Conservation (phyloP, 345 rosid genomes). For the Salix arbutifolia region DNA sequence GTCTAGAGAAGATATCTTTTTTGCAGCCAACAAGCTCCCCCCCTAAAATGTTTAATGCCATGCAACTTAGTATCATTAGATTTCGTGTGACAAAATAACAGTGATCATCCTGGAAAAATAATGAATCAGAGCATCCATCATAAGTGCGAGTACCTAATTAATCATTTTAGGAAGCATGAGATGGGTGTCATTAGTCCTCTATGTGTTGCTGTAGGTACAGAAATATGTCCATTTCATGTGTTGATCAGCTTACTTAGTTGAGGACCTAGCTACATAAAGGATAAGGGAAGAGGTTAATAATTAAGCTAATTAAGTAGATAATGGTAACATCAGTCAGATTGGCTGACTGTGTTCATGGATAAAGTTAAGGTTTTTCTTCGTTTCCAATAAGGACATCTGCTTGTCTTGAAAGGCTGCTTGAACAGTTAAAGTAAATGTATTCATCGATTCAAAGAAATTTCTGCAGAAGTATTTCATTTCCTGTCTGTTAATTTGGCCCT, state of each 20-base stretch:
- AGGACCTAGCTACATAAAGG: background rate
- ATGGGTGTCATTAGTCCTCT: background rate
- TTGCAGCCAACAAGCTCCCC: too few relatives aligned
- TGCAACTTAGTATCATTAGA: too few relatives aligned
- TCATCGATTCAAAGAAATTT: background rate
- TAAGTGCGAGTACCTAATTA: background rate
- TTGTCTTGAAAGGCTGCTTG: constrained; percentile 3
- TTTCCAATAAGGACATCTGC: background rate
- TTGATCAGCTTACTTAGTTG: background rate
- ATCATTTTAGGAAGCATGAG: background rate
- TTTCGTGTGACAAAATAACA: too few relatives aligned
- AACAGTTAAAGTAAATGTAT: background rate
- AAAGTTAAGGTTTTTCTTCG: background rate
- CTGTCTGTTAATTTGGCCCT: too few relatives aligned
- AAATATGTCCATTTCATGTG: background rate
- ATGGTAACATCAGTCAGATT: constrained; percentile 6
- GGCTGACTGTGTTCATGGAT: background rate
- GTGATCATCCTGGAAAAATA: background rate
- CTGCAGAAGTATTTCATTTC: background rate
- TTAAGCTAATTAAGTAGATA: background rate
- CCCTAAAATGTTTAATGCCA: too few relatives aligned
- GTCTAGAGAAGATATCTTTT: too few relatives aligned
- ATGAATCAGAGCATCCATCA: background rate
- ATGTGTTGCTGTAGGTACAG: background rate
- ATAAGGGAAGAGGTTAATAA: background rate